Percentiles rank a stretch among this genome's conserved stretches.
These are phyloP conservation scores for Metschnikowia colocasiae DNA, from an alignment of 805 yeast genomes.

Conservation along the genomic window DNA sequence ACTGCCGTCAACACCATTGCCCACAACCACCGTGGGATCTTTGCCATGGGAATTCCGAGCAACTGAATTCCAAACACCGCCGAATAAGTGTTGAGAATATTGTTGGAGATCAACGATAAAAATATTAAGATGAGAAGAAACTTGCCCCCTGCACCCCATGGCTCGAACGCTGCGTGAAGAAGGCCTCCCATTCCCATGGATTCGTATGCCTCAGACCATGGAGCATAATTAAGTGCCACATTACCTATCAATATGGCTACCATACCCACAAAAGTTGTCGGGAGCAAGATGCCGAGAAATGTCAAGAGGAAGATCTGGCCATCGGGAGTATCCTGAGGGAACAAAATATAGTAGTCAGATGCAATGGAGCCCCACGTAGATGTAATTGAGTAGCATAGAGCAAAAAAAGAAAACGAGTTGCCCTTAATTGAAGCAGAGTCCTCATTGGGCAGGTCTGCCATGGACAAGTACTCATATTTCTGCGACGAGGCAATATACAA, in stretches of 20 bases:
- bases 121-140: slow-evolving; percentile 67
- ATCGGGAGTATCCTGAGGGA: slow-evolving; percentile 69
- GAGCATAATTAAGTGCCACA: slow-evolving; percentile 53
- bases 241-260: slow-evolving; percentile 70
- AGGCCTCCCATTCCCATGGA: slow-evolving; percentile 73
- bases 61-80: slow-evolving; percentile 78
- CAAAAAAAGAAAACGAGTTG: slow-evolving; percentile 68
- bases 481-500: slow-evolving; percentile 60
- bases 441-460: slow-evolving; percentile 18
- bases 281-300: slow-evolving; percentile 60
- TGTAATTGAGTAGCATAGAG: slow-evolving; percentile 72
- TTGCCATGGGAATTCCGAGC: slow-evolving; percentile 49
- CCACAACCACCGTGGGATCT: slow-evolving; percentile 77
- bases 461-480: slow-evolving; percentile 35
- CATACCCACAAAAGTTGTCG: slow-evolving; percentile 73
- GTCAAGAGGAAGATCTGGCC: slow-evolving; percentile 55
- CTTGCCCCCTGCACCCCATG: slow-evolving; percentile 80
- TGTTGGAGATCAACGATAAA: slow-evolving; percentile 75
- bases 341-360: slow-evolving; percentile 75
- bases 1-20: slow-evolving; percentile 59
- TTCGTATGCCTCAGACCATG: slow-evolving; percentile 57
- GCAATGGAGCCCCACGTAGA: slow-evolving; percentile 89
- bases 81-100: slow-evolving; percentile 75
- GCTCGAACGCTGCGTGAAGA: slow-evolving; percentile 55
- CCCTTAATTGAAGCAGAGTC: slow-evolving; percentile 48